Base-by-base conservation (phyloP, 2,329 filamentous ascomycete genomes). In the Scytalidium sp. region DNA sequence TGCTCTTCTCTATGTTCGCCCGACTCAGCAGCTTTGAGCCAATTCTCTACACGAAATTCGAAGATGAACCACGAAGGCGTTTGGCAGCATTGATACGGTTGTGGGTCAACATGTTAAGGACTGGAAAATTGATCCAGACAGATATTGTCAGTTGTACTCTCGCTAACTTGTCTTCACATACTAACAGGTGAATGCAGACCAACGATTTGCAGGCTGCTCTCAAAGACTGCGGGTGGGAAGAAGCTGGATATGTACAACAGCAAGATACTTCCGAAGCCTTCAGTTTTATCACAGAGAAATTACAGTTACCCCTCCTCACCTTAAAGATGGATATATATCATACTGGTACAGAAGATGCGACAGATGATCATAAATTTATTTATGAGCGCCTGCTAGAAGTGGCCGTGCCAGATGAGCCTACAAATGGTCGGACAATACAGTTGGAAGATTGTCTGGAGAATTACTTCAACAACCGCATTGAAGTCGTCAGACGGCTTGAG, bases 221-320 rank as follows among this genome's bases (percentile, higher is more conserved):
- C 36, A 85, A 87, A 17, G 86, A 85, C 47, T 97, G 92, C 65
- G 94, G 93, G 3, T 97, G 94, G 94, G 73, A 80, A 58, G 91
- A 95, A 50, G 92, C 92, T 43, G 79, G 80, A 19, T 70, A 80
- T 50, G 65, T 89, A n/a, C 80, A 85, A 59, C 94, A 97, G 64
- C 94, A 99, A 69, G 94, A 99, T 67, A 90, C 90, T 0, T 97
- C 94, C 0, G 94, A 99, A 69, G 92, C 92, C 1, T 97, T 97
- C 65, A 89, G 86, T 0, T 97, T 97, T 66, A 91, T 99, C 56
- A 96, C 93, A 0, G 92, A 91, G 57, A 90, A 87, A 19, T 78
- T 99, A 19, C 86, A 96, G 60, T 70, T 97, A 15, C 94, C 94
- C 6, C 76, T 97, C 2, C 78, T 97, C 21, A 92, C 92, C 0